Base-by-base conservation (phyloP, 768 basidiomycete genomes). In the Lanmaoa pseudosensibilis region DNA sequence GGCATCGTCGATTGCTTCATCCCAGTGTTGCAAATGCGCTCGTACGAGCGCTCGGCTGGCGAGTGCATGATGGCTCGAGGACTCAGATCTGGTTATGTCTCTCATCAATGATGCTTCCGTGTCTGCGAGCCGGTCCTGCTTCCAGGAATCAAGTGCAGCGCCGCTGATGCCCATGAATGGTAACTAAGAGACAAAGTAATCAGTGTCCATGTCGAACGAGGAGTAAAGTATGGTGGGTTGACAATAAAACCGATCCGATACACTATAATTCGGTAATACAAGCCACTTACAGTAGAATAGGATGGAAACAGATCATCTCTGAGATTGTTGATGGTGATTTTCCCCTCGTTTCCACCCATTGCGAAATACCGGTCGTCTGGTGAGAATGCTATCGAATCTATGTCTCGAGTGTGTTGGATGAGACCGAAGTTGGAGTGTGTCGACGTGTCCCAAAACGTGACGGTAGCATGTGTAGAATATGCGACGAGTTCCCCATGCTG, bases 31-130 rank as follows among this genome's bases (percentile, higher is more conserved):
- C 16, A 61, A 34, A 6, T 39, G 61, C 12, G 56, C n/a, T 2
- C 40, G 19, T 2, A 61, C n/a, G 23, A 63, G 46, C 0, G 59
- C 49, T 44, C 53, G 32, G 19, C 39, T 37, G 5, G 59, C 56
- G 11, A 62, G 30, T 4, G 16, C 44, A 33, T 52, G 30, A 34
- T 50, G 49, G 16, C 13, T 21, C 11, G 13, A 0, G 9, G 18
- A 4, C 37, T 0, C 18, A 10, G 37, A 38, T 0, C 2, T 3
- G 19, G 1, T 38, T 3, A 52, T 34, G 16, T 27, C 16, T 19
- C 30, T 18, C 0, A 38, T 50, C 45, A 61, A 23, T 2, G 36
- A 38, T 4, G 18, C 30, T 5, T 60, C 41, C 1, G 27, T 23
- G 2, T 27, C 19, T 2, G 2, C 36, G 4, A 62, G 39, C 5